Evolutionary conservation across 2,329 filamentous ascomycete genomes (phyloP).

Genomic region (Spiromastix sp.): DNA sequence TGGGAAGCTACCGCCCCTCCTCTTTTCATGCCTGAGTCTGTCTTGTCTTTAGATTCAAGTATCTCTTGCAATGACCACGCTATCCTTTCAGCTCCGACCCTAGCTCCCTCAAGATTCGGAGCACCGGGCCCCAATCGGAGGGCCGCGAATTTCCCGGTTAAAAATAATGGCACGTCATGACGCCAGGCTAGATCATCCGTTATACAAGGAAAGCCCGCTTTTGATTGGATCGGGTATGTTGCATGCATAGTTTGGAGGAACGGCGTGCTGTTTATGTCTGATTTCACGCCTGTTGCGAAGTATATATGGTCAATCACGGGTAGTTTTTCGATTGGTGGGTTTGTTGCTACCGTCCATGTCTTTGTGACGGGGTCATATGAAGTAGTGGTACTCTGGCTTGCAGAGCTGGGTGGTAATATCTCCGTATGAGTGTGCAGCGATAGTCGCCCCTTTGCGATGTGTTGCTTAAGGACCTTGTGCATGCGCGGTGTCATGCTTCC

Average conservation of each 20-base stretch:
- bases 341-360: constrained; percentile 44
- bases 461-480: constrained; percentile 54
- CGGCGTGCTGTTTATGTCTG: constrained; percentile 50
- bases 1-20: too few relatives aligned
- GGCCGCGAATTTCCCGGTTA: constrained; percentile 57
- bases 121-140: constrained; percentile 62
- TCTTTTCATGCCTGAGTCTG: too few relatives aligned
- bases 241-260: constrained; percentile 50
- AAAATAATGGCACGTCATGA: constrained; percentile 60
- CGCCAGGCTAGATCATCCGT: constrained; percentile 70
- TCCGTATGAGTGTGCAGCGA: constrained; percentile 49
- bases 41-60: too few relatives aligned
- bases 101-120: constrained; percentile 63
- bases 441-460: constrained; percentile 43
- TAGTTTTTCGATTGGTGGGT: constrained; percentile 42
- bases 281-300: constrained; percentile 63
- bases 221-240: constrained; percentile 50
- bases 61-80: constrained; percentile 59
- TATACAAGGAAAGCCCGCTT: constrained; percentile 60
- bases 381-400: too few relatives aligned
- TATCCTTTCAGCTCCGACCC: constrained; percentile 62
- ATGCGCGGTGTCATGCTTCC: constrained; percentile 66
- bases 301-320: constrained; percentile 56
- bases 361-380: constrained; percentile 38
- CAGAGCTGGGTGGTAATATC: too few relatives aligned